A percentile compares a stretch with the other conserved stretches of the same genome.
Evolutionary conservation across 139 green algal genomes (phyloP).

Genomic region (Auxenochlorella pyrenoidosa): DNA sequence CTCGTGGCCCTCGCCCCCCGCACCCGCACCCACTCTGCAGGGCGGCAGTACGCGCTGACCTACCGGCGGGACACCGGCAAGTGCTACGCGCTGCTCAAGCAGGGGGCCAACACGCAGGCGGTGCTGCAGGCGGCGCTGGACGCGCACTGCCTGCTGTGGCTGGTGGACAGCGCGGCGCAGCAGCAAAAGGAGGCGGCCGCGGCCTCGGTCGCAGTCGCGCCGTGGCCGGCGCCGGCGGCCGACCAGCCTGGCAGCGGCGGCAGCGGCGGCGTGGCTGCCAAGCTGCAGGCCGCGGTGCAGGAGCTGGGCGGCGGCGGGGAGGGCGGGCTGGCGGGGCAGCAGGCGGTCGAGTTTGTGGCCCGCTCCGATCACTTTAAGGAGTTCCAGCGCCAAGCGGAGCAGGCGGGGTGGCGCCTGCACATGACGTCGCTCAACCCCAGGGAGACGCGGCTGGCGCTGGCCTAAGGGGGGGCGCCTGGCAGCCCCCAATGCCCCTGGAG

Average conservation of each 20-base stretch:
- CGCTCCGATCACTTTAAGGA: slow-evolving; percentile 48
- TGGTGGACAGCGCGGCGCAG: slow-evolving; percentile 53
- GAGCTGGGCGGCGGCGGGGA: slow-evolving; percentile 1
- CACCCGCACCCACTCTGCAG: neutral
- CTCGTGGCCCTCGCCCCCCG: neutral
- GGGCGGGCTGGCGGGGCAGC: neutral
- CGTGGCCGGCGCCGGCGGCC: neutral
- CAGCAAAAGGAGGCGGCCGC: neutral
- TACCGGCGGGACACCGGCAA: slow-evolving; percentile 67
- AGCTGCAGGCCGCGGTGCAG: slow-evolving; percentile 6
- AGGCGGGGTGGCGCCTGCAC: slow-evolving; percentile 69
- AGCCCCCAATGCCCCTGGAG: no score
- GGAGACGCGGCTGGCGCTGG: slow-evolving; percentile 64
- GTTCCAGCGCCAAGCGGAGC: slow-evolving; percentile 64
- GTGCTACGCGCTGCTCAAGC: slow-evolving; percentile 78
- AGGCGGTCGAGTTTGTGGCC: neutral
- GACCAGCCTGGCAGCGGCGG: neutral
- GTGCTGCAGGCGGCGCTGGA: slow-evolving; percentile 75
- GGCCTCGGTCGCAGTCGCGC: neutral
- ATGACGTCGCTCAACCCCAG: slow-evolving; percentile 78
- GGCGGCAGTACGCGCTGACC: slow-evolving; percentile 55
- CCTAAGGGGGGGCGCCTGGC: neutral
- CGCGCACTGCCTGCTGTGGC: slow-evolving; percentile 76
- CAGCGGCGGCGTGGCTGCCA: neutral
- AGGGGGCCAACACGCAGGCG: slow-evolving; percentile 63